Evolutionary conservation across 768 basidiomycete species (phyloP).

Genomic region (Multifurca ochricompacta): DNA sequence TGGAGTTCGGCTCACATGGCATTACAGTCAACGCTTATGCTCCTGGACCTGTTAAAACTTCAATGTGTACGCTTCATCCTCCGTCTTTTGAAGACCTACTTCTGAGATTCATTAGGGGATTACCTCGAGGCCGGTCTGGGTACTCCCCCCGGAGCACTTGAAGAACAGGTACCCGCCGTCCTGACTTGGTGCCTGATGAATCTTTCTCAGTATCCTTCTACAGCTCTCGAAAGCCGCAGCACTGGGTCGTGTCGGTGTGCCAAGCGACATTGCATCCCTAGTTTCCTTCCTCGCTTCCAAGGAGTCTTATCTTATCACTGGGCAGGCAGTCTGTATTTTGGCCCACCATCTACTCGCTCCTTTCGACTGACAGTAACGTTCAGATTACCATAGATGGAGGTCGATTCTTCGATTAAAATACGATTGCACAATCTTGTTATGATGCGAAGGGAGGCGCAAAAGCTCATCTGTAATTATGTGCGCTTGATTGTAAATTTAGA

Average conservation of each 20-base stretch:
- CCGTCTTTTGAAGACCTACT: neutral
- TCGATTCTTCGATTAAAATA: slow-evolving; percentile 10
- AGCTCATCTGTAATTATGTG: neutral
- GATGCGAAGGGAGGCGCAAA: neutral
- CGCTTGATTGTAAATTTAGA: neutral
- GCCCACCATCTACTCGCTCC: neutral
- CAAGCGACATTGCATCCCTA: slow-evolving; percentile 25
- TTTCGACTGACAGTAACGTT: neutral
- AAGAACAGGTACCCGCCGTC: slow-evolving; percentile 6
- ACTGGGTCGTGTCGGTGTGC: slow-evolving; percentile 21
- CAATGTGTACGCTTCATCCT: slow-evolving; percentile 14
- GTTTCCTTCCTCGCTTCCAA: slow-evolving; percentile 30
- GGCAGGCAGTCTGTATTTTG: slow-evolving; percentile 18
- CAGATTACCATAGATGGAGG: slow-evolving; percentile 19
- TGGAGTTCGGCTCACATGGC: slow-evolving; percentile 18
- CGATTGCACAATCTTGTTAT: neutral
- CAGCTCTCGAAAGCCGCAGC: slow-evolving; percentile 18
- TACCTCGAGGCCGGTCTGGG: slow-evolving; percentile 2
- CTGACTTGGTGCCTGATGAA: too few species aligned
- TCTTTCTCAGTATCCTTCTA: neutral
- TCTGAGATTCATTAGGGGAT: slow-evolving; percentile 8
- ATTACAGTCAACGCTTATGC: slow-evolving; percentile 24
- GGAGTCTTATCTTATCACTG: slow-evolving; percentile 28
- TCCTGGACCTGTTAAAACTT: slow-evolving; percentile 20
- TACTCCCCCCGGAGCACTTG: slow-evolving; percentile 7